phyloP scores from a whole-genome alignment of 768 basidiomycete species.

The Boletus pseudo-olivaceus region DNA sequence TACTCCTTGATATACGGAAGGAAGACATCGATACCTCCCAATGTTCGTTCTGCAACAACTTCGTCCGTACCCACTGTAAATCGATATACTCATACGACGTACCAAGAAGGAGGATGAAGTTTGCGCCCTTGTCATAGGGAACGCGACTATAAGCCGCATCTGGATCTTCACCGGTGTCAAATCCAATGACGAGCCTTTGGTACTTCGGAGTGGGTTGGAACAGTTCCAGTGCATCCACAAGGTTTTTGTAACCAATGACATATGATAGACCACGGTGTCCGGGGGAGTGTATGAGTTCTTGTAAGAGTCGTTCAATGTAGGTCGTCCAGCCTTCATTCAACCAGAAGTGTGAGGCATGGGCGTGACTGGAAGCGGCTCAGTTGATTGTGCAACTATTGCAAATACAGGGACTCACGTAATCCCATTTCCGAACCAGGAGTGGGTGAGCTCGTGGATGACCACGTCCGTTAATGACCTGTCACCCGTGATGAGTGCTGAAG shows the following conservation, averaged over 20 bases:
- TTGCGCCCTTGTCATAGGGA: constrained; percentile 90
- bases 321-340: constrained; percentile 95
- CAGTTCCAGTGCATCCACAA: constrained; percentile 66
- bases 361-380: constrained; percentile 43
- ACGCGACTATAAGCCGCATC: constrained; percentile 73
- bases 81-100: not conserved
- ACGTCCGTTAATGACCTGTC: constrained; percentile 87
- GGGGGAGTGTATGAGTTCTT: constrained; percentile 63
- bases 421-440: constrained; percentile 93
- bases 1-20: constrained; percentile 57
- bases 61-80: not conserved
- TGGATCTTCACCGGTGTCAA: constrained; percentile 68
- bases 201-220: constrained; percentile 62
- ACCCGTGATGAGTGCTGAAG: constrained; percentile 73
- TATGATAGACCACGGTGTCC: constrained; percentile 78
- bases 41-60: constrained; percentile 39
- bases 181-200: constrained; percentile 76
- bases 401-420: constrained; percentile 53
- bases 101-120: constrained; percentile 84
- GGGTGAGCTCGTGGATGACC: constrained; percentile 80
- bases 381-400: not conserved
- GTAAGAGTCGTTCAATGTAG: constrained; percentile 83
- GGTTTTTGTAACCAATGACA: constrained; percentile 67
- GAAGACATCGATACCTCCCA: constrained; percentile 56
- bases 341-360: constrained; percentile 80